Evolutionary conservation across 805 yeast species (phyloP).

Genomic region (Teunomyces tritomae): DNA sequence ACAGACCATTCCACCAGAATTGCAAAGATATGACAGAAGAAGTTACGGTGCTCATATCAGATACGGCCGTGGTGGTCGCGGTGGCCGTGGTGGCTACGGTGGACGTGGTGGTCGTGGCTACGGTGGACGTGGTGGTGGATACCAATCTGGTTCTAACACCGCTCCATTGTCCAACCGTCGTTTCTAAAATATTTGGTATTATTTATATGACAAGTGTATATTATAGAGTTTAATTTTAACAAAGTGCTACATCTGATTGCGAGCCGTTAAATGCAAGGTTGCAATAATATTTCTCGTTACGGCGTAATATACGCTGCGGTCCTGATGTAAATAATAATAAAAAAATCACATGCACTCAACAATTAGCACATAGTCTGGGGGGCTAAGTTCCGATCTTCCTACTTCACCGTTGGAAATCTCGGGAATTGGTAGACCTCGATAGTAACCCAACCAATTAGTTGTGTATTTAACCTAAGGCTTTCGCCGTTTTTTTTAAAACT

Average conservation of each 20-base stretch:
- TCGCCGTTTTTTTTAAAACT: neutral
- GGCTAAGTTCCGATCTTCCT: neutral
- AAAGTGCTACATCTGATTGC: neutral
- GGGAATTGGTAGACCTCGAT: neutral
- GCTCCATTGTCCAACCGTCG: constrained; percentile 49
- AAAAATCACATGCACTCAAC: constrained; percentile 3
- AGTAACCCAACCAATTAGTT: neutral
- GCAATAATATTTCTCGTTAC: neutral
- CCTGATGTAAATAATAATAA: neutral
- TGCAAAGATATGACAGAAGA: constrained; percentile 60
- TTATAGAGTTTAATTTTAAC: constrained; percentile 3
- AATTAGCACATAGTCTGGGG: neutral
- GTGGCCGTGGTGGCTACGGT: constrained; percentile 52
- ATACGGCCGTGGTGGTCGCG: constrained; percentile 54
- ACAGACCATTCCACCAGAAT: constrained; percentile 80
- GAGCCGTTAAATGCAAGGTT: neutral
- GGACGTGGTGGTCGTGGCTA: constrained; percentile 57
- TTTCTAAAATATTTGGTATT: constrained; percentile 19
- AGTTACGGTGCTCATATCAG: constrained; percentile 63
- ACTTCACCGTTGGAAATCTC: neutral
- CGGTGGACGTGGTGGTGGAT: constrained; percentile 42
- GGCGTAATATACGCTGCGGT: neutral
- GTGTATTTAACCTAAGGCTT: neutral
- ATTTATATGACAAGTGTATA: constrained; percentile 3
- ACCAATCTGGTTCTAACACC: constrained; percentile 44